Conservation (phyloP, 768 basidiomycete genomes). For the Boletus sp. region DNA sequence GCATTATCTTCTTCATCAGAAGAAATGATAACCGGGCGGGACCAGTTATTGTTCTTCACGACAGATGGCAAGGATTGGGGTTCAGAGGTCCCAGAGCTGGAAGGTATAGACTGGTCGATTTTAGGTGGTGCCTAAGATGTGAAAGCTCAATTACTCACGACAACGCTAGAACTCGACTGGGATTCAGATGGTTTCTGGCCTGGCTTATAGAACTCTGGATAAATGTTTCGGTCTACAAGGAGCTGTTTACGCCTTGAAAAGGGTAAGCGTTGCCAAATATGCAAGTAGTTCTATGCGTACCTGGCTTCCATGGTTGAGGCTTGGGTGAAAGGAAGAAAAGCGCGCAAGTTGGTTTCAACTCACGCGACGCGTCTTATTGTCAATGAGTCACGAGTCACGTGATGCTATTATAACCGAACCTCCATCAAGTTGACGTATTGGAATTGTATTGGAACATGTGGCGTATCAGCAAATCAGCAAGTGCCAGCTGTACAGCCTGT, state of each 20-base stretch:
- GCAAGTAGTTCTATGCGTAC: not conserved
- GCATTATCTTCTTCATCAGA: conserved; percentile 29
- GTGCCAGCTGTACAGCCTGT: too few species aligned
- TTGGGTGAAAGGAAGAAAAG: conserved; percentile 2
- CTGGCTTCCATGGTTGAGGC: conserved; percentile 26
- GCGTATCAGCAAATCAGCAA: too few species aligned
- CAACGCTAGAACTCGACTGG: conserved; percentile 3
- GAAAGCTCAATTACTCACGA: conserved; percentile 19
- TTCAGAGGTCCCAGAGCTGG: conserved; percentile 20
- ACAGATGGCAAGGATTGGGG: conserved; percentile 18
- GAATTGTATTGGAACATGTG: too few species aligned
- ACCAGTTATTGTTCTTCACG: conserved; percentile 4
- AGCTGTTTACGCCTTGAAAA: conserved; percentile 27
- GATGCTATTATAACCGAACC: not conserved
- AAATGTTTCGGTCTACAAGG: conserved; percentile 23
- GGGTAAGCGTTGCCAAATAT: not conserved
- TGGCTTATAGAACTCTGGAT: conserved; percentile 30
- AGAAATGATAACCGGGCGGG: conserved; percentile 27
- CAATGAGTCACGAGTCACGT: conserved; percentile 19
- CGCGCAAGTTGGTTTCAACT: not conserved
- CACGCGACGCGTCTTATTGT: conserved; percentile 24
- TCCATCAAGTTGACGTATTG: too few species aligned
- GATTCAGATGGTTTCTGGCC: conserved; percentile 13
- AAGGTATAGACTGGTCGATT: conserved; percentile 22
- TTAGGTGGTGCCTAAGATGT: not conserved